A percentile compares a stretch with the other conserved stretches of the same genome.
phyloP scores from a whole-genome alignment of 2,329 filamentous ascomycete species.

The Hypoxylon sp. region DNA sequence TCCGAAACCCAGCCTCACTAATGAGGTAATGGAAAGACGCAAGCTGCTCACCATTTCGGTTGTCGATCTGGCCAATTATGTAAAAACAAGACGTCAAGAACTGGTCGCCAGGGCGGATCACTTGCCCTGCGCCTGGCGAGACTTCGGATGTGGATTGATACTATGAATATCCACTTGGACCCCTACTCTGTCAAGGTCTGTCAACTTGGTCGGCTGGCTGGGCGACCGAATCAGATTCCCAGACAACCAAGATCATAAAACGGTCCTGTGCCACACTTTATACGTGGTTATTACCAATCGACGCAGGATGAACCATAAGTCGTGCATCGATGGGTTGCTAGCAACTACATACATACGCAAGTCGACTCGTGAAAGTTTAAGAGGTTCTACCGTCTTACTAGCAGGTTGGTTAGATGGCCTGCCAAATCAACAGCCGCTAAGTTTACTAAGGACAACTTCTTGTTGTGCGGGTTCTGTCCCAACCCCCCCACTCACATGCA shows the following conservation, averaged over 20 bases:
- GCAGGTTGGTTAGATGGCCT: slow-evolving; percentile 18
- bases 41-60: slow-evolving; percentile 35
- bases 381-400: slow-evolving; percentile 17
- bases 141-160: slow-evolving; percentile 42
- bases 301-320: slow-evolving; percentile 35
- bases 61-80: slow-evolving; percentile 40
- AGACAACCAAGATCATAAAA: slow-evolving; percentile 28
- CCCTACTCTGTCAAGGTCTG: slow-evolving; percentile 31
- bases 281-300: slow-evolving; percentile 27
- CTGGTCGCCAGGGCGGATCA: slow-evolving; percentile 32
- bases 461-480: slow-evolving; percentile 18
- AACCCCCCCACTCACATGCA: slow-evolving; percentile 40
- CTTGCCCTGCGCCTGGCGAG: slow-evolving; percentile 34
- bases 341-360: slow-evolving; percentile 20
- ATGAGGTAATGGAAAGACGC: slow-evolving; percentile 33
- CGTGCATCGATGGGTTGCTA: slow-evolving; percentile 29
- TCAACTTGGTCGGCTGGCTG: slow-evolving; percentile 28
- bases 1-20: slow-evolving; percentile 39
- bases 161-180: slow-evolving; percentile 49
- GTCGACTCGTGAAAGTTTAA: slow-evolving; percentile 20
- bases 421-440: slow-evolving; percentile 23
- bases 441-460: slow-evolving; percentile 19
- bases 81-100: slow-evolving; percentile 28
- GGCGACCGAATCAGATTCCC: slow-evolving; percentile 40
- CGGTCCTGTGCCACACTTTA: slow-evolving; percentile 29